Base-by-base conservation (phyloP, 2,329 filamentous ascomycete genomes). In the Aureobasidium sp. region DNA sequence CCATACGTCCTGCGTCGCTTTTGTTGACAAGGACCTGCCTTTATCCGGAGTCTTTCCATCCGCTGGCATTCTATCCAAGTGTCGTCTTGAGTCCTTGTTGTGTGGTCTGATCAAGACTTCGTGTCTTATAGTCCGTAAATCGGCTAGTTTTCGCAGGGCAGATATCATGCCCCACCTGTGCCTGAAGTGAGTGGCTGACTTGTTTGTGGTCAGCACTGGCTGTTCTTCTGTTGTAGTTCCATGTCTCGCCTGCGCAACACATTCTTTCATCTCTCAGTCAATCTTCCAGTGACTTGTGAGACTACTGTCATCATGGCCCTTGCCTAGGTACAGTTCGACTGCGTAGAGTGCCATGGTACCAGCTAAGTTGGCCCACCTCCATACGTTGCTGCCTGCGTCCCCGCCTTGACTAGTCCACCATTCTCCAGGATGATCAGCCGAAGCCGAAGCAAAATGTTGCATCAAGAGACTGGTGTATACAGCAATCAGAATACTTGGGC, bases 381-480 rank as follows among this genome's bases (percentile, higher is more conserved):
- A 96, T 20, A 89, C 83, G 71, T 94, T 95, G 20, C 92, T 90
- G 13, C 90, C 92, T 4, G 86, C 80, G 68, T 92, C 90, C 6
- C 89, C 90, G 17, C 90, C 90, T 69, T 92, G 87, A 57, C 89
- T 86, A 2, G 87, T 92, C 92, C 92, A 97, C 80, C 92, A 88
- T 65, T 86, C 84, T 17, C 82, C 83, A 20, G 73, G 64, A 73
- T 79, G 75, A 73, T 77, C 84, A 59, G 81, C 77, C 26, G 78
- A 84, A 17, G 82, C 88, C 12, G 89, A 87, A 5, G 91, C 89
- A 71, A 99, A 97, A 74, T 99, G 94, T 74, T 97, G 94, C 79
- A 97, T 87, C 37, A 99, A 78, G 56, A 99, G 78, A 75, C 92
- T 97, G 2, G 94, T 99, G 75, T 99, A 99, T 34, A 97, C 92